Evolutionary conservation across 2,329 filamentous ascomycete species (phyloP).

Genomic region (Colletotrichum sp.): DNA sequence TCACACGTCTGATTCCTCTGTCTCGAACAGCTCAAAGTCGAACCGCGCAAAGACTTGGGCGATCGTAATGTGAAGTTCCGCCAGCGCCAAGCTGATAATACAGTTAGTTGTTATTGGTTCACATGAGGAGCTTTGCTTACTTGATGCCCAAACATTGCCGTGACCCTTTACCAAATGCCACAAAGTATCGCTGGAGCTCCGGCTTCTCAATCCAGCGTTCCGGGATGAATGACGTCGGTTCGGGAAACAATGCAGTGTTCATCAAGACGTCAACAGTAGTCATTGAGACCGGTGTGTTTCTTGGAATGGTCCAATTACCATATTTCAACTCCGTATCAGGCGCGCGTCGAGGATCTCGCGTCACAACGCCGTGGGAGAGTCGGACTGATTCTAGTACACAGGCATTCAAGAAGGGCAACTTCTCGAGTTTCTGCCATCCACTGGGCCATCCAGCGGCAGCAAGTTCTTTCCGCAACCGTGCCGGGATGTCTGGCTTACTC

Average conservation of each 20-base stretch:
- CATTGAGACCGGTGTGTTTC: conserved; percentile 40
- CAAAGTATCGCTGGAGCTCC: conserved; percentile 25
- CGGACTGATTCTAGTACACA: conserved; percentile 43
- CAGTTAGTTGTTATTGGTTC: not conserved
- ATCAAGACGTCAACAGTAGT: conserved; percentile 32
- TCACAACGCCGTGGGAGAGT: conserved; percentile 41
- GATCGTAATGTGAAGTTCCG: conserved; percentile 27
- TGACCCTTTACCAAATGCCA: conserved; percentile 26
- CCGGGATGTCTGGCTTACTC: conserved; percentile 31
- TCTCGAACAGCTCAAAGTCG: conserved; percentile 31
- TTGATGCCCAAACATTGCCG: conserved; percentile 28
- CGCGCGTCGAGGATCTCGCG: conserved; percentile 32
- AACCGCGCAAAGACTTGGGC: conserved; percentile 26
- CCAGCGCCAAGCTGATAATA: conserved; percentile 22
- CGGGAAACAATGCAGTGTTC: conserved; percentile 26
- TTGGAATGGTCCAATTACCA: conserved; percentile 32
- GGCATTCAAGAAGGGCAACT: conserved; percentile 42
- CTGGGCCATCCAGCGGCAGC: not conserved
- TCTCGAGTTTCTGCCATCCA: conserved; percentile 31
- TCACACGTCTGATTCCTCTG: conserved; percentile 25
- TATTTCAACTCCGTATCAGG: conserved; percentile 33
- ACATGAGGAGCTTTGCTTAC: conserved; percentile 3
- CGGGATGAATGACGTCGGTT: conserved; percentile 27
- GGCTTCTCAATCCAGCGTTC: conserved; percentile 27
- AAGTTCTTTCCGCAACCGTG: conserved; percentile 39